Percentiles rank a stretch among this genome's conserved stretches.
Conservation (phyloP, 495 filamentous ascomycete genomes). For the Talaromyces nanjingensis region DNA sequence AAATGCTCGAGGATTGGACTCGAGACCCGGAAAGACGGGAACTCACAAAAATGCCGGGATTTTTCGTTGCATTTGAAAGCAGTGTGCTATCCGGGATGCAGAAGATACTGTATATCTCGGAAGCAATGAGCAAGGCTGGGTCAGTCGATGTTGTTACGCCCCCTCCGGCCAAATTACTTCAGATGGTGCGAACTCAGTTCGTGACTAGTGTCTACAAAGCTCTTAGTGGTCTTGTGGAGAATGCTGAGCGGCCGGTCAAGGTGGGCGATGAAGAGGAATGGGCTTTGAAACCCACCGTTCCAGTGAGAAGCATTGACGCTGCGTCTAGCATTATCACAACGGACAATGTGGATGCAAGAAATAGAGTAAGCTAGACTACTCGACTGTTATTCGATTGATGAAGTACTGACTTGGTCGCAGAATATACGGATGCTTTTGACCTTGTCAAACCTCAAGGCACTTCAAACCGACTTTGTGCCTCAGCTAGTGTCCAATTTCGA, state of each 20-base stretch:
- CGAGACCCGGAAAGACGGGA: conserved; percentile 68
- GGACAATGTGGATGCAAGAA: conserved; percentile 56
- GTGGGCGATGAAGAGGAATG: conserved; percentile 54
- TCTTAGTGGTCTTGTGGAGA: conserved; percentile 90
- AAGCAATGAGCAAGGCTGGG: conserved; percentile 62
- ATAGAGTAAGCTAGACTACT: conserved; percentile 52
- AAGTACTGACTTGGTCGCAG: conserved; percentile 36
- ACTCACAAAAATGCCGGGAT: conserved; percentile 80
- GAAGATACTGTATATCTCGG: conserved; percentile 86
- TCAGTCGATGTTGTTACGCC: conserved; percentile 70
- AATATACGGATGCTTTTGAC: conserved; percentile 90
- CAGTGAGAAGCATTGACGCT: conserved; percentile 23
- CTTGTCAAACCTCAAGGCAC: conserved; percentile 75
- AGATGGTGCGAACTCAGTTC: conserved; percentile 80
- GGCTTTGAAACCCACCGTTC: conserved; percentile 25
- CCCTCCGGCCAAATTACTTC: conserved; percentile 74
- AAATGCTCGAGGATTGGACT: conserved; percentile 87
- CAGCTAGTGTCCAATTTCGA: conserved; percentile 83
- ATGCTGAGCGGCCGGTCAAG: conserved; percentile 67
- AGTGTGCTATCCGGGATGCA: conserved; percentile 76
- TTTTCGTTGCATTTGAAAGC: conserved; percentile 74
- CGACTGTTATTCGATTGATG: not conserved
- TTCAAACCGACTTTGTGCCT: conserved; percentile 71
- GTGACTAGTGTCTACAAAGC: conserved; percentile 88
- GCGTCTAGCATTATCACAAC: conserved; percentile 32